A percentile compares a stretch with the other conserved stretches of the same genome.
Conservation (phyloP, 768 basidiomycete genomes). For the Tephrocybe rancida region DNA sequence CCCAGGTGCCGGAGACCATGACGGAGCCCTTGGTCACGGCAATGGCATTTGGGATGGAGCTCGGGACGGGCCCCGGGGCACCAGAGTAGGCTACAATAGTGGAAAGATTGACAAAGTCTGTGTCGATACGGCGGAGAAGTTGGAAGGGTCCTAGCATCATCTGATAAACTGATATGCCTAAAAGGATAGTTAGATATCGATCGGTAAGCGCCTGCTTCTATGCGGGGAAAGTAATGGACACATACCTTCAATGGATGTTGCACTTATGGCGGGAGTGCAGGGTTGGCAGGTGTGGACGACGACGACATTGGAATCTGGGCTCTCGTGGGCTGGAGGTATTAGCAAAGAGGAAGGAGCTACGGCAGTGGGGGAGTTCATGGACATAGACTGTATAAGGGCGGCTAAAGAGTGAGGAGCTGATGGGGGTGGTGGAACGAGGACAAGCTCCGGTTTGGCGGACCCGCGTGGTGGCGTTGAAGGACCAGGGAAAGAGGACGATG, state of each 20-base stretch:
- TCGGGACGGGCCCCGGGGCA: slow-evolving; percentile 36
- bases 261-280: slow-evolving; percentile 61
- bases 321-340: slow-evolving; percentile 26
- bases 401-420: slow-evolving; percentile 32
- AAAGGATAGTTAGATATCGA: slow-evolving; percentile 8
- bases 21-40: slow-evolving; percentile 54
- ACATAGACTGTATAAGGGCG: slow-evolving; percentile 42
- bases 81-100: slow-evolving; percentile 52
- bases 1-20: slow-evolving; percentile 67
- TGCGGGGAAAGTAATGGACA: slow-evolving; percentile 2
- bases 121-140: slow-evolving; percentile 74
- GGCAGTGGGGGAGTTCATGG: slow-evolving; percentile 36
- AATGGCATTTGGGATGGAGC: slow-evolving; percentile 47
- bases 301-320: slow-evolving; percentile 37
- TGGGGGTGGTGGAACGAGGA: slow-evolving; percentile 20
- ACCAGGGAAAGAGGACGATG: slow-evolving; percentile 7
- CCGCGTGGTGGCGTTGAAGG: slow-evolving; percentile 19
- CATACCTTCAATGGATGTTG: slow-evolving; percentile 73
- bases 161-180: slow-evolving; percentile 78
- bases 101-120: slow-evolving; percentile 76
- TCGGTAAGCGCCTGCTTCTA: slow-evolving; percentile 8
- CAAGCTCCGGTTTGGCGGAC: slow-evolving; percentile 22
- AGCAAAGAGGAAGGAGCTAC: slow-evolving; percentile 32
- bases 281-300: slow-evolving; percentile 69
- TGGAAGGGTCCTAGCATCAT: slow-evolving; percentile 57